Evolutionary conservation across 2,329 filamentous ascomycete genomes (phyloP).

Genomic region (Domatiomyces globalis): DNA sequence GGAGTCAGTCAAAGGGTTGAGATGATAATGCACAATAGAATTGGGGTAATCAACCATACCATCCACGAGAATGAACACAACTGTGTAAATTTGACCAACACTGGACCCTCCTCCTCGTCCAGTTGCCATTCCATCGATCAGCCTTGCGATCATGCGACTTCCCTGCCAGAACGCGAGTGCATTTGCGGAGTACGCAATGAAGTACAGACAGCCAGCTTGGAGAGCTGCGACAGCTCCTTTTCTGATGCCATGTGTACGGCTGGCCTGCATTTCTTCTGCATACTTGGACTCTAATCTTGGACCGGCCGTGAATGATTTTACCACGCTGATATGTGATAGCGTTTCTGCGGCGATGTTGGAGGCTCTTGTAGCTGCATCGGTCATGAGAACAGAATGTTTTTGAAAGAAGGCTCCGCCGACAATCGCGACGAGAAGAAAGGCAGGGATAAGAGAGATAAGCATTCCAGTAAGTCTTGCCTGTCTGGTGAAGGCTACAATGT

Average conservation of each 20-base stretch:
- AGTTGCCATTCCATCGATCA: conserved; percentile 17
- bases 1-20: too few relatives aligned
- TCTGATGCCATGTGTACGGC: conserved; percentile 19
- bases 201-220: conserved; percentile 21
- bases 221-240: conserved; percentile 21
- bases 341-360: conserved; percentile 45
- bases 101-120: too few relatives aligned
- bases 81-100: conserved; percentile 39
- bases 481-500: conserved; percentile 37
- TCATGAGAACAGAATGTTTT: conserved; percentile 33
- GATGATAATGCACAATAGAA: too few relatives aligned
- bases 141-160: conserved; percentile 37
- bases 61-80: conserved; percentile 43
- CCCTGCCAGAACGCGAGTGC: conserved; percentile 26
- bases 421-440: conserved; percentile 32
- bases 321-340: conserved; percentile 35
- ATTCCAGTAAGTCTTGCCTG: conserved; percentile 32
- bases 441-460: conserved; percentile 33
- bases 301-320: conserved; percentile 43
- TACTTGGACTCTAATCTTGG: conserved; percentile 25
- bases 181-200: conserved; percentile 23
- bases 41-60: too few relatives aligned
- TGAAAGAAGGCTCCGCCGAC: conserved; percentile 32
- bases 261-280: conserved; percentile 17
- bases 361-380: conserved; percentile 39